Conservation (phyloP, 371 early-diverging fungal genomes). For the Mucor piriformis region DNA sequence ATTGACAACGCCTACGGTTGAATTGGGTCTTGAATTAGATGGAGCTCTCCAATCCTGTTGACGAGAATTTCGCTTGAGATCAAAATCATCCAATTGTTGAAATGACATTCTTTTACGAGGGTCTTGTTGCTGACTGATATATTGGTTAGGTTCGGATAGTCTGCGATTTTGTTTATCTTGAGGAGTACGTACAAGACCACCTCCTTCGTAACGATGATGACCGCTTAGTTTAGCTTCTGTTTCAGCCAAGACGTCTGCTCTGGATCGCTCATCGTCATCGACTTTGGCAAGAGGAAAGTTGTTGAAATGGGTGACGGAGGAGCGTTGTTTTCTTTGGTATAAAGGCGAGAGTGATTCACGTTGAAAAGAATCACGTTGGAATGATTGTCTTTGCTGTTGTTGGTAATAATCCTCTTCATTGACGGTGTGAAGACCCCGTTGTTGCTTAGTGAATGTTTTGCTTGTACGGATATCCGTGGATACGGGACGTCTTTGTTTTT, state of each 20-base stretch:
- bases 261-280: constrained; percentile 22
- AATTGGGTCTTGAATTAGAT: constrained; percentile 6
- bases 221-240: constrained; percentile 51
- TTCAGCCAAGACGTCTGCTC: constrained; percentile 49
- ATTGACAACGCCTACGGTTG: constrained; percentile 1
- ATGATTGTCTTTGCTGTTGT: not conserved
- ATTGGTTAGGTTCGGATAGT: constrained; percentile 40
- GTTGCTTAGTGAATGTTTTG: not conserved
- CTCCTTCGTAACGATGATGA: not conserved
- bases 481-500: constrained; percentile 13
- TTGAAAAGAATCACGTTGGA: constrained; percentile 6
- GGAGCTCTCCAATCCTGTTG: constrained; percentile 5
- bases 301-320: constrained; percentile 43
- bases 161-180: constrained; percentile 38
- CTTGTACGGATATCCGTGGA: constrained; percentile 3
- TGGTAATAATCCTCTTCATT: constrained; percentile 33
- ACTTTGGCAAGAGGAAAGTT: constrained; percentile 27
- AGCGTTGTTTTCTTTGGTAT: constrained; percentile 31
- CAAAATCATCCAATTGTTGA: constrained; percentile 7
- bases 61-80: not conserved
- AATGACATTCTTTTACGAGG: constrained; percentile 13
- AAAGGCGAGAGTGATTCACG: not conserved
- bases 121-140: not conserved
- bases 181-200: not conserved
- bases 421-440: constrained; percentile 37